These are phyloP conservation scores for Fusarium sp. DNA, from an alignment of 2,329 filamentous ascomycete genomes.

Conservation along the genomic window DNA sequence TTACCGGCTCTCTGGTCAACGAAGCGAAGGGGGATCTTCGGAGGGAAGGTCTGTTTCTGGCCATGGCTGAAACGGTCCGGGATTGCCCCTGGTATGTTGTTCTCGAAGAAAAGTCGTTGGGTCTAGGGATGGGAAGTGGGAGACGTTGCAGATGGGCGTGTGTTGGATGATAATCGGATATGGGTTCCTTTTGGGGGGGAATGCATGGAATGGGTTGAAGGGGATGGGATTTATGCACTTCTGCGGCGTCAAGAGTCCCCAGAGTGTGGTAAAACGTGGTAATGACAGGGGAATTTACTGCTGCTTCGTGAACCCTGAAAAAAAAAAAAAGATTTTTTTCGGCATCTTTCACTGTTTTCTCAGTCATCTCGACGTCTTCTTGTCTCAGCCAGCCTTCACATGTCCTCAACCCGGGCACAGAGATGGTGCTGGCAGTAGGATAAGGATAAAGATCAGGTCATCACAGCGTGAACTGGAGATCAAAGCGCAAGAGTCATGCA, in stretches of 20 bases:
- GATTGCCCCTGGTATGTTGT: background rate
- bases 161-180: constrained; percentile 9
- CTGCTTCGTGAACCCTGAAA: constrained; percentile 21
- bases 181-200: background rate
- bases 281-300: constrained; percentile 16
- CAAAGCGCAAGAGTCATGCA: constrained; percentile 33
- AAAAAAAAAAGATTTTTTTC: background rate
- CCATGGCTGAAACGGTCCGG: constrained; percentile 33
- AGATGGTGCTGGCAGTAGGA: background rate
- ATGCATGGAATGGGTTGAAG: constrained; percentile 3
- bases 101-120: background rate
- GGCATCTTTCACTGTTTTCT: background rate
- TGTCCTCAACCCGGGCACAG: background rate
- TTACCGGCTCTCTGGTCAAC: constrained; percentile 37
- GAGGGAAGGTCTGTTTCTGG: constrained; percentile 32
- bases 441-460: background rate
- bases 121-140: background rate
- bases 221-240: constrained; percentile 7
- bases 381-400: background rate
- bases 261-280: constrained; percentile 28
- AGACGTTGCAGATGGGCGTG: background rate
- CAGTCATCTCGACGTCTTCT: background rate
- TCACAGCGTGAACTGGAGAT: background rate
- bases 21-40: constrained; percentile 25
- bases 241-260: constrained; percentile 24